Evolutionary conservation across 345 rosid genomes (phyloP).

Genomic region (Ceriops decandra): DNA sequence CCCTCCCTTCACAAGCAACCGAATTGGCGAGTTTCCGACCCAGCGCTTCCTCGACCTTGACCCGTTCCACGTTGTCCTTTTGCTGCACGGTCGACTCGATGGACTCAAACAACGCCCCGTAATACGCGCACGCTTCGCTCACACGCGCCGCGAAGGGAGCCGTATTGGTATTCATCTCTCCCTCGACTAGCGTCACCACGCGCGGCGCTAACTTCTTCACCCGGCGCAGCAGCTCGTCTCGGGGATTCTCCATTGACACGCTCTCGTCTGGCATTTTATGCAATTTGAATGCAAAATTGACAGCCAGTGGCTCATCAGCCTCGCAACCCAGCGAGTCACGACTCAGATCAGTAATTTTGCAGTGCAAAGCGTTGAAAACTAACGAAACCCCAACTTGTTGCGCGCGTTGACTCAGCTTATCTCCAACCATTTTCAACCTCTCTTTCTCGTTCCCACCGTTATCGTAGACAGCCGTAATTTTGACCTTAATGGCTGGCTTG

Average conservation of each 20-base stretch:
- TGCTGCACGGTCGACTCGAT: slow-evolving; percentile 60
- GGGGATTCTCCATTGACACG: slow-evolving; percentile 76
- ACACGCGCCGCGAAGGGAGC: slow-evolving; percentile 64
- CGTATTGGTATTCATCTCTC: slow-evolving; percentile 65
- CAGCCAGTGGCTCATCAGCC: slow-evolving; percentile 60
- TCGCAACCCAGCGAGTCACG: slow-evolving; percentile 71
- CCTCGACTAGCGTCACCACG: slow-evolving; percentile 79
- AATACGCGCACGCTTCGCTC: slow-evolving; percentile 47
- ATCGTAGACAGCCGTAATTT: slow-evolving; percentile 67
- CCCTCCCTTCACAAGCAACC: slow-evolving; percentile 82
- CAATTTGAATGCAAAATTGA: slow-evolving; percentile 78
- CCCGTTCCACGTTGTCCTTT: slow-evolving; percentile 41
- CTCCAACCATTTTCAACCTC: slow-evolving; percentile 42
- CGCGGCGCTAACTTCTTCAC: slow-evolving; percentile 68
- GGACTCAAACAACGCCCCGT: slow-evolving; percentile 76
- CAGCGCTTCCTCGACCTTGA: slow-evolving; percentile 63
- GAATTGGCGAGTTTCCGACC: slow-evolving; percentile 67
- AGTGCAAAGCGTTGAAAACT: slow-evolving; percentile 39
- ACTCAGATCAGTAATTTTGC: slow-evolving; percentile 46
- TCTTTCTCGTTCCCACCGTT: slow-evolving; percentile 40
- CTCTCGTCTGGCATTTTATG: slow-evolving; percentile 82
- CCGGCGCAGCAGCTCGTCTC: slow-evolving; percentile 91
- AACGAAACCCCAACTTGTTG: slow-evolving; percentile 39
- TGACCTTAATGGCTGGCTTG: slow-evolving; percentile 31
- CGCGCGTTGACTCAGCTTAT: slow-evolving; percentile 40